Conservation (phyloP, 2,329 filamentous ascomycete species). For the Botrytis paeoniae region DNA sequence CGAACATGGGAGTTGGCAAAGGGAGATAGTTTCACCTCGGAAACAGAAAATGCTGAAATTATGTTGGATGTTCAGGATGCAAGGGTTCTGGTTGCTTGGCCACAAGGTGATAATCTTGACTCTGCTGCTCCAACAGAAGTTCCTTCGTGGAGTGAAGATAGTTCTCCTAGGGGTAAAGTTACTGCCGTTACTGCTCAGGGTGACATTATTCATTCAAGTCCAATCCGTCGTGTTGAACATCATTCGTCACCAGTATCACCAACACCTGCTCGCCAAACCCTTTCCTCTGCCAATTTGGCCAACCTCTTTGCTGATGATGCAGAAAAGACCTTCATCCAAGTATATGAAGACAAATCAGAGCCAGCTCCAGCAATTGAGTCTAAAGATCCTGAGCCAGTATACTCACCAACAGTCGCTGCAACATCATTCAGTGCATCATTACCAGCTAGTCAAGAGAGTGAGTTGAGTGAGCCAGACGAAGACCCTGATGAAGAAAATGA, state of each 20-base stretch:
- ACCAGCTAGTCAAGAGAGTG: constrained; percentile 45
- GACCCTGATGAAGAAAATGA: constrained; percentile 93
- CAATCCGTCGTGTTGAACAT: constrained; percentile 53
- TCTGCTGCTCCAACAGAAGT: constrained; percentile 46
- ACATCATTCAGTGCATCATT: constrained; percentile 29
- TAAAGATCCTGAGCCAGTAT: constrained; percentile 24
- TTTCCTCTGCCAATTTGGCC: constrained; percentile 26
- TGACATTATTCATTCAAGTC: constrained; percentile 55
- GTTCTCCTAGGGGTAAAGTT: constrained; percentile 50
- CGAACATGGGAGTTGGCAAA: constrained; percentile 82
- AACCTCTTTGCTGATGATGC: constrained; percentile 43
- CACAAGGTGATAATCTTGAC: constrained; percentile 51
- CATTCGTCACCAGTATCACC: constrained; percentile 78
- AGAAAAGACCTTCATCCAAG: constrained; percentile 53
- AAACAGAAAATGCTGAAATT: constrained; percentile 83
- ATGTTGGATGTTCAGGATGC: constrained; percentile 95
- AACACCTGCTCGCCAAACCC: constrained; percentile 44
- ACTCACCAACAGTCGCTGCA: constrained; percentile 32
- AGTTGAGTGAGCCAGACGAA: constrained; percentile 55
- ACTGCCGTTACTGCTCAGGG: constrained; percentile 36
- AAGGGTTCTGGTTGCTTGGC: constrained; percentile 87
- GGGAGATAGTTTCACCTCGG: constrained; percentile 84
- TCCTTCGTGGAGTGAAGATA: constrained; percentile 64
- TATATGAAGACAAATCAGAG: constrained; percentile 69
- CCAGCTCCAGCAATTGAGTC: constrained; percentile 44